A percentile compares a stretch with the other conserved stretches of the same genome.
These are phyloP conservation scores for Solanum appendiculatum DNA, from an alignment of 257 asterid genomes.

Conservation along the genomic window DNA sequence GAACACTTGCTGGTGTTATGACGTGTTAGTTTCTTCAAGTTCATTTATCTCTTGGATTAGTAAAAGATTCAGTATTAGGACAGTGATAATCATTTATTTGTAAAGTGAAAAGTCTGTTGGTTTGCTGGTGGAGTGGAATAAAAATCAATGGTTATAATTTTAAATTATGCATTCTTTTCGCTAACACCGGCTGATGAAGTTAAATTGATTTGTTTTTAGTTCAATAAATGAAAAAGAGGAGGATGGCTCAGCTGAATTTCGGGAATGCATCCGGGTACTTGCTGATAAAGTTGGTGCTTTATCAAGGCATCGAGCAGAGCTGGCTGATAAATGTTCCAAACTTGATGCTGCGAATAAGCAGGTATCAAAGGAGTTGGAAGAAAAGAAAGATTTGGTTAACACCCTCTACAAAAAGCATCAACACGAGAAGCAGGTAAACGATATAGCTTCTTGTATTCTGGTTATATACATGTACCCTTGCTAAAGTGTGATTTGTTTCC, in stretches of 20 bases:
- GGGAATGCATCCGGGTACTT: conserved; percentile 68
- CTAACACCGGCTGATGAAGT: not conserved
- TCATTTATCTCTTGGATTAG: not conserved
- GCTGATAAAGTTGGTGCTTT: conserved; percentile 74
- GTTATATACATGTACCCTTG: not conserved
- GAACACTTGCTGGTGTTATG: not conserved
- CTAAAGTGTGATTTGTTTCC: not conserved
- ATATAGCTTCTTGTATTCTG: not conserved
- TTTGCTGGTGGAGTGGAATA: not conserved
- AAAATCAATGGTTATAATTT: not conserved
- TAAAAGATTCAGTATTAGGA: not conserved
- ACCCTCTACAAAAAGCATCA: conserved; percentile 77
- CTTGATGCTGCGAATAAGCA: conserved; percentile 58
- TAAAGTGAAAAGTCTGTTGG: not conserved
- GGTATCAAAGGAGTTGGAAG: conserved; percentile 68
- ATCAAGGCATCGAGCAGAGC: conserved; percentile 60
- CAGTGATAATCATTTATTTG: not conserved
- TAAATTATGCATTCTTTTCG: not conserved
- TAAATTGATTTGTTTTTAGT: conserved; percentile 29
- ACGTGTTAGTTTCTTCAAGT: not conserved
- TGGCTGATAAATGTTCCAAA: conserved; percentile 63
- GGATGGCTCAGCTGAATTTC: conserved; percentile 64
- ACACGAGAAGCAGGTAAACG: conserved; percentile 81
- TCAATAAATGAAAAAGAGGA: conserved; percentile 54
- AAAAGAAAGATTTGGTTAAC: conserved; percentile 70